phyloP scores from a whole-genome alignment of 2,329 filamentous ascomycete genomes.

The Epichloe uncinata region DNA sequence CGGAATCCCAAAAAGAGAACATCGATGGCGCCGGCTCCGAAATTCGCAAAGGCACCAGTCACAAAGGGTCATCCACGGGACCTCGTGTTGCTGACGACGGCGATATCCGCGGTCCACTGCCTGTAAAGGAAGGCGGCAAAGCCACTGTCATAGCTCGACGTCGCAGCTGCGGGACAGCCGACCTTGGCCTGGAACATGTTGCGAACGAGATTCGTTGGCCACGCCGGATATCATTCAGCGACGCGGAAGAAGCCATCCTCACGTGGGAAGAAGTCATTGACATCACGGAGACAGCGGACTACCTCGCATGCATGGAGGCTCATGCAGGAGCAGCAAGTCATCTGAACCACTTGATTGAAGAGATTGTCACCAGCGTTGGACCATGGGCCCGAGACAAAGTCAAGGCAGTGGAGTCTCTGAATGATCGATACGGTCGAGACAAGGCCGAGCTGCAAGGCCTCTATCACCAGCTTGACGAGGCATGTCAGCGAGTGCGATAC shows the following conservation, averaged over 20 bases:
- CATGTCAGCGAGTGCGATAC: conserved; percentile 54
- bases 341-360: conserved; percentile 38
- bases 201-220: conserved; percentile 52
- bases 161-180: conserved; percentile 36
- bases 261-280: conserved; percentile 46
- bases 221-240: conserved; percentile 60
- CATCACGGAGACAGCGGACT: conserved; percentile 19
- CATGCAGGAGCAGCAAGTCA: conserved; percentile 40
- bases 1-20: conserved; percentile 13
- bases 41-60: conserved; percentile 27
- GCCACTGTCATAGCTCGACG: conserved; percentile 46
- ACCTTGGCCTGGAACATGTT: conserved; percentile 15
- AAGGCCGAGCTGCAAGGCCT: conserved; percentile 51
- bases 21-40: conserved; percentile 24
- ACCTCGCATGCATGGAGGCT: conserved; percentile 17
- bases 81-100: conserved; percentile 46
- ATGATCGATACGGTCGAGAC: conserved; percentile 48
- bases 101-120: conserved; percentile 42
- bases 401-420: conserved; percentile 40
- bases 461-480: conserved; percentile 57
- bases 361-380: conserved; percentile 38
- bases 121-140: conserved; percentile 32
- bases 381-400: conserved; percentile 51
- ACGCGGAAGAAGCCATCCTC: conserved; percentile 62
- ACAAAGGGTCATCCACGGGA: conserved; percentile 38